A percentile compares a stretch with the other conserved stretches of the same genome.
Evolutionary conservation across 352 stramenopile genomes (phyloP).

Genomic region (Phytophthora quininea): DNA sequence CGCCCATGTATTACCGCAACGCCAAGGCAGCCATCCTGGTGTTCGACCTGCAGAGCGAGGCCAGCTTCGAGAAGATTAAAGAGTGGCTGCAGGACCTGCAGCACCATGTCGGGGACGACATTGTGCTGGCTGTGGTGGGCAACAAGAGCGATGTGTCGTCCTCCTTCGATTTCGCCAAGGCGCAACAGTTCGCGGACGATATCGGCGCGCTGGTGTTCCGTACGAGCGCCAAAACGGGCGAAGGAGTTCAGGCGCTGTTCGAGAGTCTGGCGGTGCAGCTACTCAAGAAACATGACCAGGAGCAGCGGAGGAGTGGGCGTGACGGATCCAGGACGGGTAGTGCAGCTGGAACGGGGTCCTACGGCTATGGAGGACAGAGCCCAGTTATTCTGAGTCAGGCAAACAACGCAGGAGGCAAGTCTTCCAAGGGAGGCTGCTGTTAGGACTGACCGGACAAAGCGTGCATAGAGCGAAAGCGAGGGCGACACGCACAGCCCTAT

Average conservation of each 20-base stretch:
- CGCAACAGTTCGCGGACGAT: conserved; percentile 76
- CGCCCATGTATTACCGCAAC: conserved; percentile 92
- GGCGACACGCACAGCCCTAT: neutral
- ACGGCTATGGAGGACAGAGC: conserved; percentile 40
- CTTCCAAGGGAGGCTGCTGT: conserved; percentile 43
- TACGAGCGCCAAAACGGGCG: conserved; percentile 83
- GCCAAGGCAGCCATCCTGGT: conserved; percentile 89
- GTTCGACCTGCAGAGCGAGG: conserved; percentile 80
- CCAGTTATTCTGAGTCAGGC: conserved; percentile 42
- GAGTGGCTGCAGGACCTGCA: conserved; percentile 86
- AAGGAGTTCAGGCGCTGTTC: conserved; percentile 79
- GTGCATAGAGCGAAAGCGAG: conserved; percentile 16
- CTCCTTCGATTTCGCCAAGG: conserved; percentile 68
- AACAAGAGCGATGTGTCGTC: conserved; percentile 84
- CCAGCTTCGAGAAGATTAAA: conserved; percentile 87
- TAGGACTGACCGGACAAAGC: conserved; percentile 23
- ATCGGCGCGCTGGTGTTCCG: conserved; percentile 85
- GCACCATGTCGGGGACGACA: conserved; percentile 80
- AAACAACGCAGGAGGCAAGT: conserved; percentile 26
- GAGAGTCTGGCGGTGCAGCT: conserved; percentile 74
- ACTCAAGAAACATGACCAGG: conserved; percentile 81
- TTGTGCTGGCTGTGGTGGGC: conserved; percentile 82
- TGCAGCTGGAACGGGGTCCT: conserved; percentile 25
- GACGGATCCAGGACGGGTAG: conserved; percentile 48
- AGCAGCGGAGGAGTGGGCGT: conserved; percentile 50